Base-by-base conservation (phyloP, 1,284 basidiomycete species). In the Lentinula novae-zelandiae region DNA sequence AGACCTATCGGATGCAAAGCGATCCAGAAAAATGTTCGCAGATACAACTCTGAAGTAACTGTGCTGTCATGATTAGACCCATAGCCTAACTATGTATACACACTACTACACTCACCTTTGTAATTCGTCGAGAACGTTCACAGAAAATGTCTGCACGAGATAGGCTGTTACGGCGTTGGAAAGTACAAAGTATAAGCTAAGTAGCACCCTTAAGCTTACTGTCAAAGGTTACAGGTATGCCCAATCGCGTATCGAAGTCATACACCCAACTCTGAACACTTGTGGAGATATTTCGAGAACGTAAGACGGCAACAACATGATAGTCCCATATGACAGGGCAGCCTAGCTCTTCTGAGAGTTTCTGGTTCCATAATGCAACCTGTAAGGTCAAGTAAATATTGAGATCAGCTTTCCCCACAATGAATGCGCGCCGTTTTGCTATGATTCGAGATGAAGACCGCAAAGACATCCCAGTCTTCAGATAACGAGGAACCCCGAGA, bases 1-100 rank as follows among this genome's bases (percentile, higher is more conserved):
- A 58, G 87, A 87, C 68, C 89, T 77, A 70, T 91, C 87, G n/a
- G 88, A 90, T 8, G 87, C 86, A 73, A 91, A 90, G 65, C 82
- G 67, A 62, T 81, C 74, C 20, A 90, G 71, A 67, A 79, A 87
- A 3, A 69, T 69, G 34, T 72, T 58, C 5, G 78, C 83, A 53
- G 81, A 78, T 57, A 92, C 73, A 53, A 90, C 76, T 67, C 83
- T 76, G 65, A 84, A 83, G 38, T 73, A 58, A 66, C 83, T 85
- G 63, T 42, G 3, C 40, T 42, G 12, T 36, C 27, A 27, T 62
- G 46, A 40, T 31, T 48, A 46, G 13, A 38, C 46, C 27, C 0
- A 4, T 44, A 22, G 57, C 7, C 39, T 27, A 44, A 17, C 17
- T 9, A 40, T 39, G 13, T 49, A 40, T 12, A 27, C 27, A 27